Conservation (phyloP, 1,284 basidiomycete genomes). For the Naganishia albida region DNA sequence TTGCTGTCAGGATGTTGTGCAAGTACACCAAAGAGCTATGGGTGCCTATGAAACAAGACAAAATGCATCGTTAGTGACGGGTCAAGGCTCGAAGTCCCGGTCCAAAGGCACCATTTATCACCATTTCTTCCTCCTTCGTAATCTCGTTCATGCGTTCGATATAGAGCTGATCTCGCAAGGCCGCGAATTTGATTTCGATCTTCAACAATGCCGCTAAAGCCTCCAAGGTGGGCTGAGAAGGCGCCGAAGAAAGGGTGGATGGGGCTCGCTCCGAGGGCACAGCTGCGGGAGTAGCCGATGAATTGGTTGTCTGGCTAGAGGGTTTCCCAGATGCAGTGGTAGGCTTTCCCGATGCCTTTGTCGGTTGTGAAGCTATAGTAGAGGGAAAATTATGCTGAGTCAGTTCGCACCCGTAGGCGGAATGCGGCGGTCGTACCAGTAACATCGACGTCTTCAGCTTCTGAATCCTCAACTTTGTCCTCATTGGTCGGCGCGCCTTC, state of each 20-base stretch:
- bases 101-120: conserved; percentile 55
- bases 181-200: conserved; percentile 61
- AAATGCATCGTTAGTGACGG: conserved; percentile 21
- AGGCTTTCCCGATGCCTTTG: not conserved
- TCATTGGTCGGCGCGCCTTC: not conserved
- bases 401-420: not conserved
- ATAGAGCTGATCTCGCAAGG: conserved; percentile 60
- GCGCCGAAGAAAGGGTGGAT: conserved; percentile 44
- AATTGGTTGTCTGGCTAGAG: conserved; percentile 1
- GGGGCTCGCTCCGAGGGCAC: conserved; percentile 9
- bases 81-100: too few species aligned
- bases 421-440: not conserved
- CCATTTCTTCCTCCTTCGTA: conserved; percentile 59
- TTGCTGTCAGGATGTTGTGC: conserved; percentile 47
- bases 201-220: conserved; percentile 59
- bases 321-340: not conserved
- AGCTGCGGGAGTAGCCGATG: not conserved
- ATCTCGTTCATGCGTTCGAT: conserved; percentile 61
- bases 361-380: not conserved
- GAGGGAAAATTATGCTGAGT: too few species aligned
- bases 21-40: conserved; percentile 59
- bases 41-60: conserved; percentile 53
- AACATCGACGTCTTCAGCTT: conserved; percentile 4
- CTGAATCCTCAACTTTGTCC: conserved; percentile 12
- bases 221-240: conserved; percentile 51